A percentile compares a stretch with the other conserved stretches of the same genome.
Evolutionary conservation across 2,329 filamentous ascomycete genomes (phyloP).

Genomic region (Clonostachys rosea): DNA sequence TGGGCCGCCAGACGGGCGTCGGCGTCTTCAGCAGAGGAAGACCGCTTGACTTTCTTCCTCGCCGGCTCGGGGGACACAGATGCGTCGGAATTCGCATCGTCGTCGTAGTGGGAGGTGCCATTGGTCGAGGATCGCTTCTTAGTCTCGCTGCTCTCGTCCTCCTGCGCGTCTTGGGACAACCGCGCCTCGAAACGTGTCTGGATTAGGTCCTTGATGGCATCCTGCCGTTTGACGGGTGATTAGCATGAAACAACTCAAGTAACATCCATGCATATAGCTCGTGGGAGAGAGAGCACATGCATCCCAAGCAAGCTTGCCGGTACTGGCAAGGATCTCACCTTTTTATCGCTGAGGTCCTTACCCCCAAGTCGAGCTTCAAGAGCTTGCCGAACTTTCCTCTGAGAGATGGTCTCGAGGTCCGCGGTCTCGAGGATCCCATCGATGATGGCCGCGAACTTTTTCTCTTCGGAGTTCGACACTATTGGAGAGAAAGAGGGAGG

Average conservation of each 20-base stretch:
- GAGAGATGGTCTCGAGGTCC: conserved; percentile 58
- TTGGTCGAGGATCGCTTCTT: conserved; percentile 27
- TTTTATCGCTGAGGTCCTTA: conserved; percentile 54
- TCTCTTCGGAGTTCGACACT: conserved; percentile 46
- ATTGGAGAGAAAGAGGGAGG: not conserved
- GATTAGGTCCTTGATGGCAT: conserved; percentile 67
- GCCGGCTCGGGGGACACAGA: conserved; percentile 39
- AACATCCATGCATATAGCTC: not conserved
- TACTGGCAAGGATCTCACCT: conserved; percentile 29
- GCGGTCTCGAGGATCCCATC: conserved; percentile 53
- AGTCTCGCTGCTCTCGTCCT: conserved; percentile 34
- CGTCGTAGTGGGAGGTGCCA: conserved; percentile 16
- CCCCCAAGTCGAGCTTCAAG: conserved; percentile 49
- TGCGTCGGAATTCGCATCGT: conserved; percentile 40
- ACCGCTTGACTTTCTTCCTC: conserved; percentile 65
- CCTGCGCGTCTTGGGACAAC: conserved; percentile 43
- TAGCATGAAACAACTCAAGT: not conserved
- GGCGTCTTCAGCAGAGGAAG: conserved; percentile 59
- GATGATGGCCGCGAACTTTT: conserved; percentile 53
- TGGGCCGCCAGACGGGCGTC: conserved; percentile 85
- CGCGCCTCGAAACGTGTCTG: conserved; percentile 71
- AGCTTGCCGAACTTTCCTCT: conserved; percentile 56
- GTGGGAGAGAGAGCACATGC: not conserved
- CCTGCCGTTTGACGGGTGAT: conserved; percentile 31
- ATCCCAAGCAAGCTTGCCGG: not conserved